Evolutionary conservation across 139 green algal genomes (phyloP).

Genomic region (Chlorella sp.): DNA sequence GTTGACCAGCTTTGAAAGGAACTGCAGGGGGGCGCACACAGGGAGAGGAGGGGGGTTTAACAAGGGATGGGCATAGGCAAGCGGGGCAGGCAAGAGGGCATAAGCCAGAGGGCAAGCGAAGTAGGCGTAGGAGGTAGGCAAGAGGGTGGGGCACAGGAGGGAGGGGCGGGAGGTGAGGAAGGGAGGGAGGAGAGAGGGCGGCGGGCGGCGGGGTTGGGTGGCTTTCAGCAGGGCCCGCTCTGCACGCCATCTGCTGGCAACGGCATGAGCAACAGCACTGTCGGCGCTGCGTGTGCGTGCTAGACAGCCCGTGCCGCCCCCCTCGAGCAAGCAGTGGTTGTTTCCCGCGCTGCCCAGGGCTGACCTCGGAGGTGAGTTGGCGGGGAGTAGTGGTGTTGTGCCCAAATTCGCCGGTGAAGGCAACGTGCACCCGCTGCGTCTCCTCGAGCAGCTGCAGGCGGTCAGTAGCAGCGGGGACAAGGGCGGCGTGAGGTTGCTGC

Average conservation of each 20-base stretch:
- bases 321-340: background rate
- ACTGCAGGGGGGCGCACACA: constrained; percentile 1
- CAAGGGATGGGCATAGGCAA: too few relatives aligned
- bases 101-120: too few relatives aligned
- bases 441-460: constrained; percentile 48
- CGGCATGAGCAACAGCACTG: background rate
- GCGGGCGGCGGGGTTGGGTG: background rate
- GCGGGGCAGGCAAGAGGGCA: too few relatives aligned
- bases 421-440: constrained; percentile 69
- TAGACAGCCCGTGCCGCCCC: too few relatives aligned
- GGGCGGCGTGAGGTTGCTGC: background rate
- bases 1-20: constrained; percentile 87
- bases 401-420: constrained; percentile 93
- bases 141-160: background rate
- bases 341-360: background rate
- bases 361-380: constrained; percentile 70
- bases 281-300: too few relatives aligned
- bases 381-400: constrained; percentile 85
- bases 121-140: too few relatives aligned
- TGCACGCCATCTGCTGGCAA: background rate
- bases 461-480: background rate
- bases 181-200: background rate
- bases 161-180: background rate
- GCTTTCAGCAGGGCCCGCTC: background rate
- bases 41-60: too few relatives aligned